phyloP scores from a whole-genome alignment of 352 stramenopile genomes.

The Phytopythium ostracodes region DNA sequence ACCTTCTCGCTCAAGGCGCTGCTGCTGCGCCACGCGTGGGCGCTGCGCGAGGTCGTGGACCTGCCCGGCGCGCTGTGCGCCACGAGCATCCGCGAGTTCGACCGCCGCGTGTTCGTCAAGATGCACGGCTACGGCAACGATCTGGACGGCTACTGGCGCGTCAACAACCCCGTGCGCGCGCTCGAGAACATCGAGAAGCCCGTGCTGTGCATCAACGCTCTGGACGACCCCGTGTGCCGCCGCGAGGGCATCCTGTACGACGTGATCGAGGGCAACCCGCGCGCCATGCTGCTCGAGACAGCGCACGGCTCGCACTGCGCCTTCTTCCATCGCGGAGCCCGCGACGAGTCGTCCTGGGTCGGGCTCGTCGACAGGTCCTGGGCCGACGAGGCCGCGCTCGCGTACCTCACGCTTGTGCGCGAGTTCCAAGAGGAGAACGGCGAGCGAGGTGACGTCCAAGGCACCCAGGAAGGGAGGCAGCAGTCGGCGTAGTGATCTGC shows the following conservation, averaged over 20 bases:
- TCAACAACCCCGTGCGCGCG: slow-evolving; percentile 40
- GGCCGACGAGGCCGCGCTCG: slow-evolving; percentile 52
- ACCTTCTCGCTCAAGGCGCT: slow-evolving; percentile 38
- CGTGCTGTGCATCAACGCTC: slow-evolving; percentile 39
- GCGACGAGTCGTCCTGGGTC: background rate
- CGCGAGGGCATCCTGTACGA: slow-evolving; percentile 32
- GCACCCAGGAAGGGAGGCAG: too few relatives aligned
- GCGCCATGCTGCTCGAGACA: slow-evolving; percentile 30
- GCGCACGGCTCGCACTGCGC: slow-evolving; percentile 35
- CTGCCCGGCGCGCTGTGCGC: slow-evolving; percentile 21
- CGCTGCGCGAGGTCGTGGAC: slow-evolving; percentile 22
- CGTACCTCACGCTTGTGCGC: slow-evolving; percentile 53
- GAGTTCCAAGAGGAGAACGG: slow-evolving; percentile 22
- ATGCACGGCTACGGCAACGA: slow-evolving; percentile 35
- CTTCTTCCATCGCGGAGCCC: slow-evolving; percentile 24
- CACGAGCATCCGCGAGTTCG: slow-evolving; percentile 30
- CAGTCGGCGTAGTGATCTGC: background rate
- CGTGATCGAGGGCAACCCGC: slow-evolving; percentile 24
- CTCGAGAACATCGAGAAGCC: slow-evolving; percentile 22
- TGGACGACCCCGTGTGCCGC: slow-evolving; percentile 42
- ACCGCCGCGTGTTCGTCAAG: slow-evolving; percentile 31
- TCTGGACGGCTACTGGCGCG: slow-evolving; percentile 29
- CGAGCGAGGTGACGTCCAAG: background rate
- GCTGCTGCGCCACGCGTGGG: slow-evolving; percentile 19
- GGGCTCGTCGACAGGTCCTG: slow-evolving; percentile 44